Percentiles rank a stretch among this genome's conserved stretches.
Conservation (phyloP, 1,284 basidiomycete genomes). For the Clitocybe nebularis region DNA sequence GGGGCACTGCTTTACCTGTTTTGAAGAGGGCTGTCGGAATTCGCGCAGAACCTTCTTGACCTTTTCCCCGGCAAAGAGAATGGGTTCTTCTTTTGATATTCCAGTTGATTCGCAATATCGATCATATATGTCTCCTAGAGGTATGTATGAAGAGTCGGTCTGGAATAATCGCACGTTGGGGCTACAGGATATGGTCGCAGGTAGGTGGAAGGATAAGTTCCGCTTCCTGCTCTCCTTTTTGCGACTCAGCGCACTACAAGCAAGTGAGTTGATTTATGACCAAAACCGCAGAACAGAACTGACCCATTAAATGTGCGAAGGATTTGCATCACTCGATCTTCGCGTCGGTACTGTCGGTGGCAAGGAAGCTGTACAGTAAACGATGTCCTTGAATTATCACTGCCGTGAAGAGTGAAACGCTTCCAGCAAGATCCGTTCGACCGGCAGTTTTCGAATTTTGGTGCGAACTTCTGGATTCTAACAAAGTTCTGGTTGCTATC, state of each 20-base stretch:
- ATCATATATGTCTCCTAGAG: constrained; percentile 93
- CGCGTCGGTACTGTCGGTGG: constrained; percentile 84
- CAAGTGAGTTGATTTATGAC: constrained; percentile 12
- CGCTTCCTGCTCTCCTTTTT: constrained; percentile 95
- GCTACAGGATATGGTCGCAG: constrained; percentile 83
- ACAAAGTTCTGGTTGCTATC: constrained; percentile 93
- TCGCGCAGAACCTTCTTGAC: constrained; percentile 67
- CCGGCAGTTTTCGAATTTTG: constrained; percentile 88
- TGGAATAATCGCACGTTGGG: constrained; percentile 86
- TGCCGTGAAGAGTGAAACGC: constrained; percentile 89
- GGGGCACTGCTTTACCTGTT: constrained; percentile 37
- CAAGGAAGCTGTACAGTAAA: constrained; percentile 94
- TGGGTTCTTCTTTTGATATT: constrained; percentile 86
- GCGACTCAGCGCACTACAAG: constrained; percentile 68
- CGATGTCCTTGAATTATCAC: constrained; percentile 83
- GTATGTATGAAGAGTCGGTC: constrained; percentile 89
- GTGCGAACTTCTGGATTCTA: constrained; percentile 87
- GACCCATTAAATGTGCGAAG: constrained; percentile 93
- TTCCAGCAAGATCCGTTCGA: constrained; percentile 86
- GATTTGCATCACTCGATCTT: constrained; percentile 91
- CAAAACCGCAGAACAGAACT: constrained; percentile 19
- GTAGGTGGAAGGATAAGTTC: constrained; percentile 89
- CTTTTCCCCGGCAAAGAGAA: constrained; percentile 81
- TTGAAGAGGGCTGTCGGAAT: constrained; percentile 47
- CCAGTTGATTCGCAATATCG: constrained; percentile 78